Conservation (phyloP, 1,284 basidiomycete genomes). For the Takashimella koratensis region DNA sequence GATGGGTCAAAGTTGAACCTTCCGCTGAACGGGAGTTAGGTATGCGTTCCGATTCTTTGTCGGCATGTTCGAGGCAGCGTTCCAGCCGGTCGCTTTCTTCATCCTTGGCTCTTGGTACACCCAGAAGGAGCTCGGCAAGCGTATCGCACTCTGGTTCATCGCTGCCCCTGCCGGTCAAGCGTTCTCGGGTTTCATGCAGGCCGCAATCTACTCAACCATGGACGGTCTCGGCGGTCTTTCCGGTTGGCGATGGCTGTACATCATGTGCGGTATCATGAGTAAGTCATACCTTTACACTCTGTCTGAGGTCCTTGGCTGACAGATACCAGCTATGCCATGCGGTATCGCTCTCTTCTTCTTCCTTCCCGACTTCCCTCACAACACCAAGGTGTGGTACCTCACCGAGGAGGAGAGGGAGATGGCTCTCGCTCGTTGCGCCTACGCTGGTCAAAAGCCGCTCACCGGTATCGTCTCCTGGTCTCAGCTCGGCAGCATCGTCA, state of each 20-base stretch:
- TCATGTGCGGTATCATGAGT: conserved; percentile 15
- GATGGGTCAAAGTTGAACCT: too few species aligned
- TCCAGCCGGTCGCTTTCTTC: conserved; percentile 13
- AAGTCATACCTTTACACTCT: background rate
- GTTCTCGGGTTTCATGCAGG: conserved; percentile 23
- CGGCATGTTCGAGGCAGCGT: conserved; percentile 15
- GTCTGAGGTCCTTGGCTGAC: background rate
- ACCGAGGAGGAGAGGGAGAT: conserved; percentile 16
- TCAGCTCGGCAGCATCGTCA: conserved; percentile 5
- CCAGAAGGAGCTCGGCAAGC: conserved; percentile 16
- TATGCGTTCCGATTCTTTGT: conserved; percentile 16
- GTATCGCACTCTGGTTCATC: conserved; percentile 15
- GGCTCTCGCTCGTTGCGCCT: conserved; percentile 7
- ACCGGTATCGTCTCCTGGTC: background rate
- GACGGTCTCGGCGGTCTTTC: conserved; percentile 20
- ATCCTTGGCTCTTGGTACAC: conserved; percentile 22
- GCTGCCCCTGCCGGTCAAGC: conserved; percentile 13
- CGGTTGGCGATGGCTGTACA: conserved; percentile 32
- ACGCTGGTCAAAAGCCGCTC: conserved; percentile 6
- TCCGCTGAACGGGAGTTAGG: too few species aligned
- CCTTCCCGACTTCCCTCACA: conserved; percentile 23
- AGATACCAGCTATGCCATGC: conserved; percentile 7
- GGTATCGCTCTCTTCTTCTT: conserved; percentile 16
- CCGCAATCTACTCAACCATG: conserved; percentile 19
- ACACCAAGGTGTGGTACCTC: conserved; percentile 23